Conservation (phyloP, 345 rosid species). For the Euphorbia pulcherrima region DNA sequence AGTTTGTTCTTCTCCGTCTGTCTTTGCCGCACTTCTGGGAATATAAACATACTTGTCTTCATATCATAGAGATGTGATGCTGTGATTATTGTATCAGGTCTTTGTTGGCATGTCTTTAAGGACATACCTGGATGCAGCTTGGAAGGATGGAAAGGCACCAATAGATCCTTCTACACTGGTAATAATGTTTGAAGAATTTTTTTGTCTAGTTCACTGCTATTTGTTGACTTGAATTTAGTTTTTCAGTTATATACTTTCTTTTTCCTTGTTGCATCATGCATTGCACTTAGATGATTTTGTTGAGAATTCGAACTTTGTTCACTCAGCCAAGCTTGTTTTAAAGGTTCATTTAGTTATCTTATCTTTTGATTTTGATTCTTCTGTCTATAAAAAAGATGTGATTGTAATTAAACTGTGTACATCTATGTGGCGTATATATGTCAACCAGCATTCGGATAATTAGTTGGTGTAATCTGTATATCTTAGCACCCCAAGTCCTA, state of each 20-base stretch:
- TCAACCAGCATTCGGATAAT: background rate
- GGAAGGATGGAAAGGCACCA: constrained; percentile 98
- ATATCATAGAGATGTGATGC: background rate
- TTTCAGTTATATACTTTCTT: background rate
- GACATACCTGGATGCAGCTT: constrained; percentile 95
- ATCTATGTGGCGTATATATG: background rate
- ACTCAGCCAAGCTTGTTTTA: background rate
- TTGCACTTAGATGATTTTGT: background rate
- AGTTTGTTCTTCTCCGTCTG: background rate
- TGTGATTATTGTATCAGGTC: constrained; percentile 42
- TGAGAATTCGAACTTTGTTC: background rate
- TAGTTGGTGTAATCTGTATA: background rate
- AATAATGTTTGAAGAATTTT: constrained; percentile 14
- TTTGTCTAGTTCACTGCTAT: constrained; percentile 3
- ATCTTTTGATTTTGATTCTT: background rate
- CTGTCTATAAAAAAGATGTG: background rate
- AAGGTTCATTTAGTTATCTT: background rate
- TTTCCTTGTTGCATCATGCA: background rate
- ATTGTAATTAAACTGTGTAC: background rate
- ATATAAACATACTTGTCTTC: background rate
- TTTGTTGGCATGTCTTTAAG: constrained; percentile 97
- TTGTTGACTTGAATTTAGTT: background rate
- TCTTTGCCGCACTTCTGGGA: background rate
- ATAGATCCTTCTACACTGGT: constrained; percentile 95
- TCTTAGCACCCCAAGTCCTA: background rate